Percentiles rank a stretch among this genome's conserved stretches.
Conservation (phyloP, 352 stramenopile species). For the Albugo laibachii region DNA sequence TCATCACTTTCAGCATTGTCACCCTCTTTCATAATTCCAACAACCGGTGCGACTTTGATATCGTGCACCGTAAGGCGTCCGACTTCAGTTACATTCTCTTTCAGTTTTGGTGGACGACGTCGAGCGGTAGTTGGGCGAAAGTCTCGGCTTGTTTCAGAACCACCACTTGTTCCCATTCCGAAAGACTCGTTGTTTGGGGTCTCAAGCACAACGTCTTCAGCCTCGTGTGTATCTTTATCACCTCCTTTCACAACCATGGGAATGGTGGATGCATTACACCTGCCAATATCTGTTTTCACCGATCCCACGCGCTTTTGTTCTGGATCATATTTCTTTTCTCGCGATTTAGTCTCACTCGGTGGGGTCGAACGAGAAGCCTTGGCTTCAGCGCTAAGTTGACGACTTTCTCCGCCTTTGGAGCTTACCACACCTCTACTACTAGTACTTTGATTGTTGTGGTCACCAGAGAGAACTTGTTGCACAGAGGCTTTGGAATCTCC, state of each 20-base stretch:
- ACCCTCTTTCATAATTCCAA: constrained; percentile 68
- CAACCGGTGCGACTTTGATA: constrained; percentile 52
- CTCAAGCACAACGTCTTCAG: constrained; percentile 9
- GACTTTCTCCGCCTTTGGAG: constrained; percentile 11
- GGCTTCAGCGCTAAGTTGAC: constrained; percentile 24
- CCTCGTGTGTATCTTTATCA: constrained; percentile 33
- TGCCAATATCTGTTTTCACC: constrained; percentile 13
- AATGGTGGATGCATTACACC: constrained; percentile 36
- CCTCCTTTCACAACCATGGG: constrained; percentile 18
- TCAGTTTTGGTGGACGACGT: constrained; percentile 63
- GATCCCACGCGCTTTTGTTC: constrained; percentile 6
- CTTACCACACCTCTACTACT: not conserved
- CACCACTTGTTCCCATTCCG: constrained; percentile 18
- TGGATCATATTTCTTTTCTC: constrained; percentile 17
- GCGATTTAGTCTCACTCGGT: constrained; percentile 30
- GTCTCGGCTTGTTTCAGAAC: constrained; percentile 32
- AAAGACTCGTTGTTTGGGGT: not conserved
- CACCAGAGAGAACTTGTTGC: constrained; percentile 38
- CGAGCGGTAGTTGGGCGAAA: constrained; percentile 68
- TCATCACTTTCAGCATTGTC: constrained; percentile 65
- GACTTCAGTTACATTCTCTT: constrained; percentile 70
- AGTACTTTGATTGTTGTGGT: constrained; percentile 18
- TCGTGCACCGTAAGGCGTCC: constrained; percentile 44
- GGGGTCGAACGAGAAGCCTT: constrained; percentile 37
- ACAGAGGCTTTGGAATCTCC: constrained; percentile 47